Evolutionary conservation across 768 basidiomycete species (phyloP).

Genomic region (Thelephora ganbajun): DNA sequence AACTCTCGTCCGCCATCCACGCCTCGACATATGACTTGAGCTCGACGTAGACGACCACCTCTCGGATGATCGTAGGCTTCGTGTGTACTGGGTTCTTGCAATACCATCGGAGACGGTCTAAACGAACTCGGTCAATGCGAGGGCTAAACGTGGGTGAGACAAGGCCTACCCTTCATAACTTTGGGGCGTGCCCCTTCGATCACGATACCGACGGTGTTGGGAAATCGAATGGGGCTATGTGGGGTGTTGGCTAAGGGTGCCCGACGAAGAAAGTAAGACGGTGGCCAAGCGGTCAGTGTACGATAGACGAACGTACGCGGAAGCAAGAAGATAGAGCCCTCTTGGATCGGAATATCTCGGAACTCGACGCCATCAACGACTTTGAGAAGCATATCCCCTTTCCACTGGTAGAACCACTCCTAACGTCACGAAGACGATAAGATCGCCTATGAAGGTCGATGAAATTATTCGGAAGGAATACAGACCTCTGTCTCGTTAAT

Average conservation of each 20-base stretch:
- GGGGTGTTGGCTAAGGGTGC: constrained; percentile 62
- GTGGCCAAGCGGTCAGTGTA: neutral
- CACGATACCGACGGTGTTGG: constrained; percentile 84
- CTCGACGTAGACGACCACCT: constrained; percentile 81
- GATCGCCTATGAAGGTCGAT: neutral
- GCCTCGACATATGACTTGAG: constrained; percentile 81
- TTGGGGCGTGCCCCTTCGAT: constrained; percentile 75
- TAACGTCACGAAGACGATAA: constrained; percentile 13
- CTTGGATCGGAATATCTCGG: constrained; percentile 77
- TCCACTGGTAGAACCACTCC: constrained; percentile 99
- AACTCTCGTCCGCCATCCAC: constrained; percentile 57
- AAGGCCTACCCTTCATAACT: constrained; percentile 51
- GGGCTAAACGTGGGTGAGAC: neutral
- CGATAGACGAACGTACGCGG: constrained; percentile 43
- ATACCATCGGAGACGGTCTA: constrained; percentile 91
- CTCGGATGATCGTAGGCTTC: constrained; percentile 61
- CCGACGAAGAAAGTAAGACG: neutral
- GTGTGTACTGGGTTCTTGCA: constrained; percentile 52
- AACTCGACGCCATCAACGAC: constrained; percentile 73
- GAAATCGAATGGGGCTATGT: constrained; percentile 88
- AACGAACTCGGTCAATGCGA: neutral
- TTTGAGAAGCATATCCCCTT: constrained; percentile 83
- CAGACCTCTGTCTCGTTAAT: constrained; percentile 85
- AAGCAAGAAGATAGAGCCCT: constrained; percentile 94
- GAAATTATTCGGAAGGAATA: neutral